These are phyloP conservation scores for Rhodotorula sphaerocarpa DNA, from an alignment of 768 basidiomycete species.

Conservation along the genomic window DNA sequence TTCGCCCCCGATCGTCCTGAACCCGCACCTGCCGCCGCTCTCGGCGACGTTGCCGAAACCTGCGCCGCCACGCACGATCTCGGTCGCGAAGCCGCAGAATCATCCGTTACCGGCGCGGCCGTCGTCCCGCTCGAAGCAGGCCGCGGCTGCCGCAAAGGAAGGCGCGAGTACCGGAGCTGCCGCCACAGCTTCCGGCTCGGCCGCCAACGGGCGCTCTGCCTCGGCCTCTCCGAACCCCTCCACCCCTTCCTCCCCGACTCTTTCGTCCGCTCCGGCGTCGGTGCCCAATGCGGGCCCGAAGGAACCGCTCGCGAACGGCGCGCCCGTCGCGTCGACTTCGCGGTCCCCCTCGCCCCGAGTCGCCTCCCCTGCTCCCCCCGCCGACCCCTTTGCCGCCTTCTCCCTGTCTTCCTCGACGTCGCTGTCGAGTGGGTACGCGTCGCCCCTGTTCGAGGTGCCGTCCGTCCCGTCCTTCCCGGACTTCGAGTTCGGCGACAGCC, in stretches of 20 bases:
- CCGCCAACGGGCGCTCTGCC: not conserved
- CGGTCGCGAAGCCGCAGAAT: slow-evolving; percentile 24
- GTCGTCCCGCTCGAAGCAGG: slow-evolving; percentile 17
- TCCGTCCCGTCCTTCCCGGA: slow-evolving; percentile 60
- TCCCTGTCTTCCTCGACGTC: not conserved
- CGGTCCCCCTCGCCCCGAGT: slow-evolving; percentile 9
- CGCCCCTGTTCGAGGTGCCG: slow-evolving; percentile 5
- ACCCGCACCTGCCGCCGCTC: slow-evolving; percentile 26
- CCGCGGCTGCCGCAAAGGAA: slow-evolving; percentile 46
- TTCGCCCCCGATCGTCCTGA: slow-evolving; percentile 26
- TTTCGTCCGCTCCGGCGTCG: not conserved
- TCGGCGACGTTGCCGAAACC: slow-evolving; percentile 33
- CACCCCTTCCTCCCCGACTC: not conserved
- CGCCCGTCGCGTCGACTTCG: slow-evolving; percentile 1
- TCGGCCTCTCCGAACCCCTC: slow-evolving; percentile 5
- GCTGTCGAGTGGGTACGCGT: not conserved
- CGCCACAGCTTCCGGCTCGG: not conserved
- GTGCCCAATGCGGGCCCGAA: not conserved
- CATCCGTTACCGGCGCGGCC: slow-evolving; percentile 34
- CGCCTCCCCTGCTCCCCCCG: slow-evolving; percentile 1
- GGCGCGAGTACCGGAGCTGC: slow-evolving; percentile 42
- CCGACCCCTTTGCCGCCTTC: slow-evolving; percentile 46
- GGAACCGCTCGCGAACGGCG: not conserved
- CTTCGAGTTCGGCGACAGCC: slow-evolving; percentile 70
- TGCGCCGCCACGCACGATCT: slow-evolving; percentile 19